These are phyloP conservation scores for Coffea canephora DNA, from an alignment of 257 asterid species.

Conservation along the genomic window DNA sequence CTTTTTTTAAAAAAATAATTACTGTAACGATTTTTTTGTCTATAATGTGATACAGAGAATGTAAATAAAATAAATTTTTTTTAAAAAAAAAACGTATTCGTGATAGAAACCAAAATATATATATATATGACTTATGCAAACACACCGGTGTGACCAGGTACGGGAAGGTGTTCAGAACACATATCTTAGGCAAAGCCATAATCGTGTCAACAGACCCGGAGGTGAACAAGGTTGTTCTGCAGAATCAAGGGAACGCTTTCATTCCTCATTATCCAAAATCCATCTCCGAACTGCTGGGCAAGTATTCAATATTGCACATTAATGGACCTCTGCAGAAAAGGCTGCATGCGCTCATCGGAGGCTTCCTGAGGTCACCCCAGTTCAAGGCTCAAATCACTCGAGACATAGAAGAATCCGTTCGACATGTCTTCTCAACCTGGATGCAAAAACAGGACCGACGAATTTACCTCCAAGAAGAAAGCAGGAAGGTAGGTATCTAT, in stretches of 20 bases:
- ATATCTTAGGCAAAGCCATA: constrained; percentile 73
- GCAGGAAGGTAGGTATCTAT: constrained; percentile 51
- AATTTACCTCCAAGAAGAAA: constrained; percentile 64
- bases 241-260: constrained; percentile 63
- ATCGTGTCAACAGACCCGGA: constrained; percentile 86
- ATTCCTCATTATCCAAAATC: constrained; percentile 85
- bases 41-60: too few species aligned
- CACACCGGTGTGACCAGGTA: constrained; percentile 41
- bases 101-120: too few species aligned
- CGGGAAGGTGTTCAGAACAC: constrained; percentile 85
- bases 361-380: constrained; percentile 64
- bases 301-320: constrained; percentile 70
- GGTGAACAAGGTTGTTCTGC: constrained; percentile 66
- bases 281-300: constrained; percentile 75
- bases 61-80: too few species aligned
- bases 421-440: constrained; percentile 57
- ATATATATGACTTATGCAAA: too few species aligned
- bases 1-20: too few species aligned
- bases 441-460: constrained; percentile 20
- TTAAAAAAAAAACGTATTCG: too few species aligned
- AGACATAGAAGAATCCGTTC: constrained; percentile 52
- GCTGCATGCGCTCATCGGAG: constrained; percentile 67
- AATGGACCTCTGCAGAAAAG: constrained; percentile 73
- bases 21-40: too few species aligned
- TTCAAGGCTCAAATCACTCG: constrained; percentile 64